phyloP scores from a whole-genome alignment of 2,329 filamentous ascomycete species.

The Zalaria obscura region DNA sequence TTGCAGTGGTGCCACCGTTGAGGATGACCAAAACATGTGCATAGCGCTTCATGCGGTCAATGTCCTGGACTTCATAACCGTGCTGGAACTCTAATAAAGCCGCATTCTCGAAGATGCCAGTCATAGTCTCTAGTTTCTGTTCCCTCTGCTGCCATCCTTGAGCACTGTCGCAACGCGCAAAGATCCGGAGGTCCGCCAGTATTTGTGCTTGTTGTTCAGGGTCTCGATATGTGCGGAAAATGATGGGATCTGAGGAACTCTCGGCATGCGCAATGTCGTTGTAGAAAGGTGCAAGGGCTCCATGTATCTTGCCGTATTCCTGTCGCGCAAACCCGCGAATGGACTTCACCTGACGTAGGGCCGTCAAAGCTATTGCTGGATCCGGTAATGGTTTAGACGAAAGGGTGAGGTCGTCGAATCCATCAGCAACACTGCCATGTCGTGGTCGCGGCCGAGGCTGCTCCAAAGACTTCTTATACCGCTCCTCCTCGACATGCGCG shows the following conservation, averaged over 20 bases:
- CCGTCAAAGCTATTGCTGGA: constrained; percentile 42
- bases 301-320: constrained; percentile 84
- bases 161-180: constrained; percentile 68
- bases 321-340: constrained; percentile 73
- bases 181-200: constrained; percentile 64
- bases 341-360: constrained; percentile 59
- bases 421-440: constrained; percentile 40
- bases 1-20: constrained; percentile 63
- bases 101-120: constrained; percentile 75
- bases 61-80: constrained; percentile 77
- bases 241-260: constrained; percentile 63
- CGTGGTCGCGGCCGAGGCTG: constrained; percentile 13
- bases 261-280: constrained; percentile 59
- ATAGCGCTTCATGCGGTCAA: constrained; percentile 79
- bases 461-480: constrained; percentile 29
- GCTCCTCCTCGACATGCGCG: constrained; percentile 52
- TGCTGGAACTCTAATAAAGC: constrained; percentile 86
- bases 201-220: constrained; percentile 86
- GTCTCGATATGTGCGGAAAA: constrained; percentile 78
- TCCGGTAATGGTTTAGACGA: constrained; percentile 14
- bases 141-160: constrained; percentile 58
- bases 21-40: constrained; percentile 71
- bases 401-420: constrained; percentile 66
- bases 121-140: constrained; percentile 59
- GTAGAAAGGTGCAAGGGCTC: constrained; percentile 80